Base-by-base conservation (phyloP, 2,329 filamentous ascomycete species). In the Exophiala sideris region DNA sequence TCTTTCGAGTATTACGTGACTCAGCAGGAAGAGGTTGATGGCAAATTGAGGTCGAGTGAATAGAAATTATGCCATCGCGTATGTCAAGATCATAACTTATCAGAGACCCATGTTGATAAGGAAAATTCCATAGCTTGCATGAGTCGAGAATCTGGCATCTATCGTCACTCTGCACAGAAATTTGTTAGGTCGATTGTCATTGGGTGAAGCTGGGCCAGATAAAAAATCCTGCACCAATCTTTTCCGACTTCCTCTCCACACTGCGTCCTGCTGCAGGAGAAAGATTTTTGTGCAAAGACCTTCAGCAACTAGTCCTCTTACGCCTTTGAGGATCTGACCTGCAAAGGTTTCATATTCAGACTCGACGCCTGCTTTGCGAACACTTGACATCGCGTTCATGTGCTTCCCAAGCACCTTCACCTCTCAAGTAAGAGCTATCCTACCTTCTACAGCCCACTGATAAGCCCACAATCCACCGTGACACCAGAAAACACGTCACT, bases 401-500 rank as follows among this genome's bases (percentile, higher is more conserved):
- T 86, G 80, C 85, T 86, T 82, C 80, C 82, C 77, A 54, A 89
- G 88, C 75, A 82, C 86, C 74, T 91, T 90, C 80, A 91, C 88
- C 78, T 91, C 87, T 76, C 88, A 91, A 84, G 87, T 89, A 86
- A 60, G 79, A 73, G 46, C 29, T 49, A 54, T 33, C 36, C 46
- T 14, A 42, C 50, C 65, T 41, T 52, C 45, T 41, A 55, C 55
- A 21, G 44, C 52, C 57, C 49, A 55, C 55, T 57, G 56, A 55
- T 54, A 50, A 56, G 50, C 41, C 48, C 50, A 49, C 50, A 18
- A 53, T 46, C 65, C n/a, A 18, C 10, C 49, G 47, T 45, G 40
- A 63, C 52, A 51, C 34, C 49, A 41, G 32, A 52, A 50, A 47
- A 45, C 54, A 56, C 56, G 51, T 64, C 52, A 61, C 54, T 11